Percentiles rank a stretch among this genome's conserved stretches.
Conservation (phyloP, 805 yeast genomes). For the Nakazawaea holstii region DNA sequence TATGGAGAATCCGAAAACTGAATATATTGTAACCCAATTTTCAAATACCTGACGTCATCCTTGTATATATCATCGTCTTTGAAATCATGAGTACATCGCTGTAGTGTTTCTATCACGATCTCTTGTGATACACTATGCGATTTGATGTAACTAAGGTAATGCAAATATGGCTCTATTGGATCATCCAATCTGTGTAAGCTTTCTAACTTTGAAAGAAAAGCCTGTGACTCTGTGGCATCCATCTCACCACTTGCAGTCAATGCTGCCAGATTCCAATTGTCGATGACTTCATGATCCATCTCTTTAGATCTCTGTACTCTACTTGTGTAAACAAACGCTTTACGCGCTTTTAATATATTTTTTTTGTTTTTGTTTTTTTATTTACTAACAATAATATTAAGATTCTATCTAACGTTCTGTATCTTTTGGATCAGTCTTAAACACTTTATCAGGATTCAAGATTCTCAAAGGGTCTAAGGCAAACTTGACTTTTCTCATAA, state of each 20-base stretch:
- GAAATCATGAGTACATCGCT: slow-evolving; percentile 66
- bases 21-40: slow-evolving; percentile 77
- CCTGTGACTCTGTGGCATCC: not conserved
- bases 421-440: slow-evolving; percentile 47
- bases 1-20: slow-evolving; percentile 62
- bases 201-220: not conserved
- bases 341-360: not conserved
- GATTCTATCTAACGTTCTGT: not conserved
- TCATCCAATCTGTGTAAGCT: slow-evolving; percentile 67
- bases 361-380: not conserved
- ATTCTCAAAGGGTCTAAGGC: slow-evolving; percentile 63
- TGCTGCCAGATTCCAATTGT: not conserved
- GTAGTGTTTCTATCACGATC: slow-evolving; percentile 60
- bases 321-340: not conserved
- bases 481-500: slow-evolving; percentile 61
- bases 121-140: slow-evolving; percentile 57
- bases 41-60: slow-evolving; percentile 77
- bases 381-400: not conserved
- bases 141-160: slow-evolving; percentile 75
- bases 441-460: slow-evolving; percentile 65
- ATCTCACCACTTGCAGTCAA: not conserved
- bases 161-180: slow-evolving; percentile 72
- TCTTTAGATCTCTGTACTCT: not conserved
- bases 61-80: slow-evolving; percentile 62
- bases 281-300: not conserved